Base-by-base conservation (phyloP, 108 stramenopile species). In the Licmophora abbreviata region DNA sequence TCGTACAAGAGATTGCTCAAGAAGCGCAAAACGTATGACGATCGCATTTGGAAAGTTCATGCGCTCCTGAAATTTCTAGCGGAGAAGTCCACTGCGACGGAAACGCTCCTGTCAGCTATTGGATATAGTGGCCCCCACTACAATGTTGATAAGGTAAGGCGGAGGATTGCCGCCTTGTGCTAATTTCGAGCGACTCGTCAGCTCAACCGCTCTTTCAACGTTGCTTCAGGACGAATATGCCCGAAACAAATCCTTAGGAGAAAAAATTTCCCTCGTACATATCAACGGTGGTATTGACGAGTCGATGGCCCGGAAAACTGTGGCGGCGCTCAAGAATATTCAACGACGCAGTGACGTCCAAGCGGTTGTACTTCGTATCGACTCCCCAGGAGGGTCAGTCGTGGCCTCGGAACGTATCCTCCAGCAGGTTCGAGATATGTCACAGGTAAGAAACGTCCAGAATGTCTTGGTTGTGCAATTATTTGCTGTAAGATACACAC, bases 321-420 rank as follows among this genome's bases (percentile, higher is more conserved):
- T 71, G 33, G 34, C 58, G 18, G 47, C 77, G 4, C 34, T 88
- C 20, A 71, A 80, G 41, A 48, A 79, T 37, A 68, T 83, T 20
- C 74, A 69, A 44, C 56, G 65, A 32, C 64, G 70, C 29, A 49
- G 71, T 30, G 51, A 61, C 42, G 58, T 84, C 29, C 79, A 84
- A 57, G 61, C 58, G 32, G 53, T 88, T 11, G 80, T 88, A 1
- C 44, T 88, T 34, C 58, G 82, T 9, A 69, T 88, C 3, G 72
- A 83, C 58, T 79, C 76, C 14, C 78, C 79, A 6, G 86, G 86
- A 32, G 86, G 86, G 12, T 35, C 59, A 21, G 76, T 79, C 25
- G 59, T 53, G 22, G 82, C 86, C n/a, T 81, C 80, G 14, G 86
- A 88, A 63, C 56, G 75, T 14, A 76, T 88, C 29, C 57, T 68